Evolutionary conservation across 2,329 filamentous ascomycete genomes (phyloP).

Genomic region (Penicillium aurantiogriseum): DNA sequence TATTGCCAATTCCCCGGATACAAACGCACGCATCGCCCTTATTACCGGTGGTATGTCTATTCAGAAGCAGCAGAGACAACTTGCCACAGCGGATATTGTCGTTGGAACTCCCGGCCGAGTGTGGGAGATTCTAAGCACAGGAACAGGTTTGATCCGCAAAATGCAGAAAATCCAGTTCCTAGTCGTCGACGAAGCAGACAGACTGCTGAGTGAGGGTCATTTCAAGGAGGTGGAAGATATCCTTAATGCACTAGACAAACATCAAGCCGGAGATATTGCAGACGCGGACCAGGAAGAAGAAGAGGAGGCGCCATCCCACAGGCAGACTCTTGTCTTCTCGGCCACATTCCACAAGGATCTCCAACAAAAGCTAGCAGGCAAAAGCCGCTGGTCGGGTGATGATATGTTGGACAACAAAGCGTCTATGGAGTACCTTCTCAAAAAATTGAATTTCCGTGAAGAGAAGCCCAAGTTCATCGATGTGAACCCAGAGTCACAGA

Average conservation of each 20-base stretch:
- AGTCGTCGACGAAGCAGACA: slow-evolving; percentile 91
- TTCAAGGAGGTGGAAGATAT: slow-evolving; percentile 95
- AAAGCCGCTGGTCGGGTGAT: slow-evolving; percentile 57
- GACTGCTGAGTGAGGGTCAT: slow-evolving; percentile 85
- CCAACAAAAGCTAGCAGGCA: slow-evolving; percentile 85
- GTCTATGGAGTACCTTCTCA: slow-evolving; percentile 88
- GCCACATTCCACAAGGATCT: slow-evolving; percentile 91
- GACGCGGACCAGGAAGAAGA: slow-evolving; percentile 36
- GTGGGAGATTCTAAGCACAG: slow-evolving; percentile 88
- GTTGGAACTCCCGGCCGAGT: slow-evolving; percentile 87
- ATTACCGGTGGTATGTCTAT: slow-evolving; percentile 89
- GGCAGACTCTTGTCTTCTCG: slow-evolving; percentile 94
- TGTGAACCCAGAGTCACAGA: slow-evolving; percentile 82
- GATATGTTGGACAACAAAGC: slow-evolving; percentile 70
- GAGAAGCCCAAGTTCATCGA: slow-evolving; percentile 87
- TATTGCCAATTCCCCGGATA: slow-evolving; percentile 64
- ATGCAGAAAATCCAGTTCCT: slow-evolving; percentile 77
- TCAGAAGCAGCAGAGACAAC: slow-evolving; percentile 87
- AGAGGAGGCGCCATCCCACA: slow-evolving; percentile 46
- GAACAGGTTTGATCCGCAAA: slow-evolving; percentile 64
- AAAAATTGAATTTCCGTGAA: slow-evolving; percentile 83
- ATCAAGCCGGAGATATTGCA: slow-evolving; percentile 44
- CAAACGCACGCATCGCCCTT: slow-evolving; percentile 65
- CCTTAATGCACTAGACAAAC: slow-evolving; percentile 71
- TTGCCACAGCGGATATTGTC: slow-evolving; percentile 85